These are phyloP conservation scores for Arabidopsis lyrata DNA, from an alignment of 441 rosid genomes.

Conservation along the genomic window DNA sequence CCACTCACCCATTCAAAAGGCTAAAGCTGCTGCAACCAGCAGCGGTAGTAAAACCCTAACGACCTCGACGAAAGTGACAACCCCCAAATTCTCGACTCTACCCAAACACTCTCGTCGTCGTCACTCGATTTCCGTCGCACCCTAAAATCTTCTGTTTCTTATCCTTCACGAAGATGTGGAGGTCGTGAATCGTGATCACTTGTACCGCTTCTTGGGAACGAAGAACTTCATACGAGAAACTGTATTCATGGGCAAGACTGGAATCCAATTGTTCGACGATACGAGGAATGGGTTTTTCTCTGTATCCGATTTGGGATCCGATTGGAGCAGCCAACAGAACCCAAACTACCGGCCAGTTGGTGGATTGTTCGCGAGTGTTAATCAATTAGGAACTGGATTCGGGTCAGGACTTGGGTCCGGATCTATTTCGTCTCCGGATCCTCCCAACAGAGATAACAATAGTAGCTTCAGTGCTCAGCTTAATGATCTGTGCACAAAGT, in stretches of 20 bases:
- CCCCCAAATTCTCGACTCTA: not conserved
- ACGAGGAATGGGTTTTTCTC: slow-evolving; percentile 54
- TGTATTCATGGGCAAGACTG: slow-evolving; percentile 59
- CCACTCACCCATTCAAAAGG: slow-evolving; percentile 36
- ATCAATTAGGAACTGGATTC: slow-evolving; percentile 64
- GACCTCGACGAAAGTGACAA: too few species aligned
- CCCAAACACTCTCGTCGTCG: slow-evolving; percentile 1
- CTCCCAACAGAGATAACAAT: slow-evolving; percentile 38
- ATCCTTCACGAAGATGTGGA: slow-evolving; percentile 8
- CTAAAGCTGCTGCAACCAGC: not conserved
- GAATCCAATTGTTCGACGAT: slow-evolving; percentile 65
- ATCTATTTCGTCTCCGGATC: slow-evolving; percentile 46
- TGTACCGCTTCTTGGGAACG: not conserved
- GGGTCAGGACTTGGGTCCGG: slow-evolving; percentile 55
- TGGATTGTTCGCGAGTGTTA: slow-evolving; percentile 79
- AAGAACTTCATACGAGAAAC: not conserved
- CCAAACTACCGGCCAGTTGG: slow-evolving; percentile 55
- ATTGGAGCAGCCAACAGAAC: slow-evolving; percentile 52
- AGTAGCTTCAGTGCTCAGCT: slow-evolving; percentile 51
- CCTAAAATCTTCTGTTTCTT: slow-evolving; percentile 46
- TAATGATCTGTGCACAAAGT: slow-evolving; percentile 62
- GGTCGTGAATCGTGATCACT: not conserved
- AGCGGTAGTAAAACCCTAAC: slow-evolving; percentile 29
- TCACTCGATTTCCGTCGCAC: slow-evolving; percentile 24
- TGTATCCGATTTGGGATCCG: slow-evolving; percentile 57